Evolutionary conservation across 2,329 filamentous ascomycete species (phyloP).

Genomic region (Ciborinia camelliae): DNA sequence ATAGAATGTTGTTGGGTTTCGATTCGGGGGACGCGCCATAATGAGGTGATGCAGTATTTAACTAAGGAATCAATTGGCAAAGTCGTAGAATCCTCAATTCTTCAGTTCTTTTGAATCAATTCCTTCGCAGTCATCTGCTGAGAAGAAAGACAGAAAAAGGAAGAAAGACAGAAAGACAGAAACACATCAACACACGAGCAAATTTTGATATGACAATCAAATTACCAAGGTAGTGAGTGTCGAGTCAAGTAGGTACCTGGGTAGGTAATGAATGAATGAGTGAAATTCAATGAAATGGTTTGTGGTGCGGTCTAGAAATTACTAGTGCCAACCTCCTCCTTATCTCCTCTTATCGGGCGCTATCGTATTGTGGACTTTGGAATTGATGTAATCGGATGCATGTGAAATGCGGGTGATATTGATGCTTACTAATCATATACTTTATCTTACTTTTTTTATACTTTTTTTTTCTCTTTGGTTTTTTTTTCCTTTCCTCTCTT

Average conservation of each 20-base stretch:
- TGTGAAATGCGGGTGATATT: too few relatives aligned
- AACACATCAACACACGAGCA: constrained; percentile 8
- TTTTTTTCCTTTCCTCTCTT: not conserved
- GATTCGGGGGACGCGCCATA: constrained; percentile 15
- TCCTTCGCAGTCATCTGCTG: not conserved
- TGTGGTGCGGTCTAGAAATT: not conserved
- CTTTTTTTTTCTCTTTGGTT: too few relatives aligned
- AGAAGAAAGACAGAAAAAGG: too few relatives aligned
- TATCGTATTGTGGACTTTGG: not conserved
- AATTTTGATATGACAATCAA: constrained; percentile 2
- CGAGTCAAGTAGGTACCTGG: too few relatives aligned
- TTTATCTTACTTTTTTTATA: too few relatives aligned
- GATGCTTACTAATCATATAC: too few relatives aligned
- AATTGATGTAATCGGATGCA: not conserved
- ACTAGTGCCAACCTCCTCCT: not conserved
- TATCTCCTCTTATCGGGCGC: not conserved
- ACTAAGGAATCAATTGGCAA: not conserved
- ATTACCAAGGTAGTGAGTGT: not conserved
- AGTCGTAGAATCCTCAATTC: not conserved
- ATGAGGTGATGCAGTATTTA: not conserved
- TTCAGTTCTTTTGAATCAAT: not conserved
- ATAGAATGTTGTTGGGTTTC: constrained; percentile 35
- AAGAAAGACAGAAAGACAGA: too few relatives aligned
- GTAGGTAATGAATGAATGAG: not conserved
- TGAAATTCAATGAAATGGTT: not conserved